phyloP scores from a whole-genome alignment of 1,139 yeast genomes.

The Barnettozyma hawaiiensis region DNA sequence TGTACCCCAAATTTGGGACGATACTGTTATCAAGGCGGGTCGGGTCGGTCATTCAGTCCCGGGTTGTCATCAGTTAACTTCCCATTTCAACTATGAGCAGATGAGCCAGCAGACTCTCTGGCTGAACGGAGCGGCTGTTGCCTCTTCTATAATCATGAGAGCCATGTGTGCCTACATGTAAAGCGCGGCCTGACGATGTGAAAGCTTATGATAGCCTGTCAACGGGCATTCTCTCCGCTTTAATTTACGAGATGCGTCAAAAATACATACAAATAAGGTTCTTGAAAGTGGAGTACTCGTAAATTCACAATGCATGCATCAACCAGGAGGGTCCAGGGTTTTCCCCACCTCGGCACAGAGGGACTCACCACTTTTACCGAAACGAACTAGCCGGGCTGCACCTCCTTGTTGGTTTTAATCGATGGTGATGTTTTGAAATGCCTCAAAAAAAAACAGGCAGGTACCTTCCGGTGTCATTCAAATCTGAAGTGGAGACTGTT shows the following conservation, averaged over 20 bases:
- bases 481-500: not conserved
- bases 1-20: too few relatives aligned
- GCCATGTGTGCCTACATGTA: not conserved
- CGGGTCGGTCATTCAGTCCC: too few relatives aligned
- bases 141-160: not conserved
- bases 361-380: not conserved
- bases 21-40: too few relatives aligned
- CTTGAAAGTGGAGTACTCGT: not conserved
- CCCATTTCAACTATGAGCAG: not conserved
- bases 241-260: constrained; percentile 1
- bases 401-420: too few relatives aligned
- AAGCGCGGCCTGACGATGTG: not conserved
- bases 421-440: not conserved
- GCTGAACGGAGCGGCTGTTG: not conserved
- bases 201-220: not conserved
- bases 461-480: not conserved
- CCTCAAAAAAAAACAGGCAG: not conserved
- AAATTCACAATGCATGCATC: not conserved
- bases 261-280: not conserved
- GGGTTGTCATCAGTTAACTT: not conserved
- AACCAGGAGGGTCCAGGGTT: not conserved
- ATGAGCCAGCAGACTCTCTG: not conserved
- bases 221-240: not conserved
- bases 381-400: not conserved
- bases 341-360: not conserved